Conservation (phyloP, 1,284 basidiomycete genomes). For the Tylopilus sp. region DNA sequence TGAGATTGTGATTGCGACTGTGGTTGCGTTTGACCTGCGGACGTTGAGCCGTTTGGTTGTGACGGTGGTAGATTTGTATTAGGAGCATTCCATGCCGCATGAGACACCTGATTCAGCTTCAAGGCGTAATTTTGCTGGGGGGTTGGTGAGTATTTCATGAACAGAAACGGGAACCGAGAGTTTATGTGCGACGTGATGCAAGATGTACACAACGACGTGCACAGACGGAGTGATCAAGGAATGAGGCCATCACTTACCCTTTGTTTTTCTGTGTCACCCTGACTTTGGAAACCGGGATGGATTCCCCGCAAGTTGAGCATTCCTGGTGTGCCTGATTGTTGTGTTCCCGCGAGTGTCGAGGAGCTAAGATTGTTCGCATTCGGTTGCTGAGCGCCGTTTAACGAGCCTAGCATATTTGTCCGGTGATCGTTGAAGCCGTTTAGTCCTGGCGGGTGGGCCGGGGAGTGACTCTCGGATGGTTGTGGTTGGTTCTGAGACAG, state of each 20-base stretch:
- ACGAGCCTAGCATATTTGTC: slow-evolving; percentile 52
- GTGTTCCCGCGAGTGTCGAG: slow-evolving; percentile 24
- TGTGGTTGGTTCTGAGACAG: slow-evolving; percentile 37
- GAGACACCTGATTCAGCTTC: slow-evolving; percentile 61
- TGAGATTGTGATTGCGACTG: slow-evolving; percentile 26
- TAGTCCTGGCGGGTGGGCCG: slow-evolving; percentile 64
- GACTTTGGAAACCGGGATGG: slow-evolving; percentile 57
- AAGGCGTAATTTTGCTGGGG: slow-evolving; percentile 55
- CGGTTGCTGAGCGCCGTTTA: slow-evolving; percentile 38
- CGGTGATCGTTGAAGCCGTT: slow-evolving; percentile 65
- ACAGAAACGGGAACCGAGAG: slow-evolving; percentile 1
- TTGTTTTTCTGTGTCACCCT: slow-evolving; percentile 62
- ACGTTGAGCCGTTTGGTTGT: slow-evolving; percentile 33
- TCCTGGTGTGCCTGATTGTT: slow-evolving; percentile 57
- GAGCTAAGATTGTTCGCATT: slow-evolving; percentile 19
- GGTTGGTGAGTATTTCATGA: slow-evolving; percentile 15
- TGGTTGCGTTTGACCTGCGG: slow-evolving; percentile 34
- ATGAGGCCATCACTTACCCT: slow-evolving; percentile 51
- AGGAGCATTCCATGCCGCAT: slow-evolving; percentile 59
- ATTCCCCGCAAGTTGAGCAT: slow-evolving; percentile 65
- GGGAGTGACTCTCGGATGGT: slow-evolving; percentile 40
- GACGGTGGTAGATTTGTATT: slow-evolving; percentile 36
- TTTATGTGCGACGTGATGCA: neutral
- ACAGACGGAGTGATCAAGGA: neutral
- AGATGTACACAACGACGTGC: neutral